phyloP scores from a whole-genome alignment of 2,329 filamentous ascomycete species.

The Fusarium abutilonis region DNA sequence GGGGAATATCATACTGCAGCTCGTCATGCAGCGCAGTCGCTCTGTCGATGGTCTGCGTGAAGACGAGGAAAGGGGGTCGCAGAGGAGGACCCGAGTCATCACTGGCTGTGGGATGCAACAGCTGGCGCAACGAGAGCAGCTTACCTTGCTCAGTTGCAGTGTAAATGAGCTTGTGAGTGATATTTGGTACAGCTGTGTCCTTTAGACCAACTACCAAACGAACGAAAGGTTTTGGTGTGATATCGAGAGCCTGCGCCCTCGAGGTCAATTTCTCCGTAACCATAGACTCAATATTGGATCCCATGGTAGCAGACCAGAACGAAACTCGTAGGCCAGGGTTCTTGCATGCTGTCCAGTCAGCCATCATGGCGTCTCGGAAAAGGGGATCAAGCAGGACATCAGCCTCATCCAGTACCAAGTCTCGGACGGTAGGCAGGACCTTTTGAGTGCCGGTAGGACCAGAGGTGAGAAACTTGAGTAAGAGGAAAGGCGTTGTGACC shows the following conservation, averaged over 20 bases:
- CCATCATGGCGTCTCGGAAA: conserved; percentile 87
- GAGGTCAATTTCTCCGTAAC: conserved; percentile 73
- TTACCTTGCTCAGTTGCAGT: conserved; percentile 94
- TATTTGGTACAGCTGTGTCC: conserved; percentile 92
- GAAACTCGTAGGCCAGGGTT: conserved; percentile 76
- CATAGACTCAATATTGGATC: conserved; percentile 86
- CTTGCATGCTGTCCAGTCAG: conserved; percentile 82
- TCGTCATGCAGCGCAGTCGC: conserved; percentile 89
- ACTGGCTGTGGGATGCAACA: conserved; percentile 78
- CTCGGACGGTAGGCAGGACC: conserved; percentile 72
- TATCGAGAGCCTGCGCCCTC: conserved; percentile 56
- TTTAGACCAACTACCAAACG: conserved; percentile 95
- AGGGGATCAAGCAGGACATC: conserved; percentile 92
- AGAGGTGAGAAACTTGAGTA: conserved; percentile 76
- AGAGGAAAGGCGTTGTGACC: conserved; percentile 62
- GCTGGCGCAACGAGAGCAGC: conserved; percentile 86
- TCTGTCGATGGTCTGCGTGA: conserved; percentile 94
- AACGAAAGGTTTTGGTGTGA: conserved; percentile 66
- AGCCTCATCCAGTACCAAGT: conserved; percentile 89
- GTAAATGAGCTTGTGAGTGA: conserved; percentile 88
- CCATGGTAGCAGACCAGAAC: conserved; percentile 97
- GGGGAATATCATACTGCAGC: conserved; percentile 91
- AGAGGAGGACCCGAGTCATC: conserved; percentile 67
- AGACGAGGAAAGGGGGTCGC: conserved; percentile 90
- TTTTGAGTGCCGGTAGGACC: conserved; percentile 57